phyloP scores from a whole-genome alignment of 345 rosid species.

The Sisymbrium altissimum region DNA sequence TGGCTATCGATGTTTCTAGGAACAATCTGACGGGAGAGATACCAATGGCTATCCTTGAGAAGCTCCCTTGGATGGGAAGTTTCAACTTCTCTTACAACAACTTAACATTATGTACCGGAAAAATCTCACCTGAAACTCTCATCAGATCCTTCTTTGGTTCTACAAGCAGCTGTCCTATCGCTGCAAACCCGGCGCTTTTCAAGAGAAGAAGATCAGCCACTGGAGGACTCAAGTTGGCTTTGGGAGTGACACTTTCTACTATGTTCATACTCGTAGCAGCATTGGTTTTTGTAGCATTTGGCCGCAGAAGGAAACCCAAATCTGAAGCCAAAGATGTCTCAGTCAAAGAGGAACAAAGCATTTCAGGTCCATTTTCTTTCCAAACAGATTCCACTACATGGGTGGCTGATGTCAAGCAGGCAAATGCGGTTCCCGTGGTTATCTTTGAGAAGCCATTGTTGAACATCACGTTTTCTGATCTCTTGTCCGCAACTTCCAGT shows the following conservation, averaged over 20 bases:
- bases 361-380: conserved; percentile 87
- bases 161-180: conserved; percentile 76
- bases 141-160: conserved; percentile 59
- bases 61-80: conserved; percentile 56
- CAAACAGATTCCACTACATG: conserved; percentile 90
- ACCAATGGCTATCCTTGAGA: conserved; percentile 51
- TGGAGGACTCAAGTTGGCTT: conserved; percentile 57
- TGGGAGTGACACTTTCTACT: conserved; percentile 63
- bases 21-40: conserved; percentile 84
- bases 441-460: conserved; percentile 89
- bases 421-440: conserved; percentile 64
- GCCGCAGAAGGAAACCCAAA: conserved; percentile 53
- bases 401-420: conserved; percentile 95
- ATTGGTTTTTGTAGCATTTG: conserved; percentile 63
- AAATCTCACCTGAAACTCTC: conserved; percentile 45
- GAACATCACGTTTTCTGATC: conserved; percentile 82
- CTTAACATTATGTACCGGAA: conserved; percentile 63
- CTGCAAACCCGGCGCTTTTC: conserved; percentile 65
- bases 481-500: conserved; percentile 79
- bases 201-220: conserved; percentile 42
- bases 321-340: conserved; percentile 57
- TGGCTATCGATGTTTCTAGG: conserved; percentile 63
- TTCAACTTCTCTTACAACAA: conserved; percentile 93
- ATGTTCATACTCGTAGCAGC: conserved; percentile 62
- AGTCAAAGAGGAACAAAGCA: conserved; percentile 63